These are phyloP conservation scores for Alternaria sp. DNA, from an alignment of 2,329 filamentous ascomycete species.

Conservation along the genomic window DNA sequence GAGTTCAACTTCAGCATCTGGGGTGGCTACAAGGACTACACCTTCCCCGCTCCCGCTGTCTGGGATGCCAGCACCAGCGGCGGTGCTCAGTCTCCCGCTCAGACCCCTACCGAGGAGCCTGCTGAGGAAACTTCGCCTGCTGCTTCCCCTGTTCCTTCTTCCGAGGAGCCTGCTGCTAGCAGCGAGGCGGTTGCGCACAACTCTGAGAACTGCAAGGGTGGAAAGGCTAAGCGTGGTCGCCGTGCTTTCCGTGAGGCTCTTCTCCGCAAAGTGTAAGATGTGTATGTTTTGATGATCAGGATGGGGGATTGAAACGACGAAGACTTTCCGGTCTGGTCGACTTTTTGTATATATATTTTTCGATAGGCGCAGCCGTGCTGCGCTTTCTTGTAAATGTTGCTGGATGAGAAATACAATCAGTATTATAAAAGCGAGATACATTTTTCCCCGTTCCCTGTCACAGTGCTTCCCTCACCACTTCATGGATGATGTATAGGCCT, in stretches of 20 bases:
- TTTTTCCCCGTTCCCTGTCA: no score
- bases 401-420: not conserved
- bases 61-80: slow-evolving; percentile 16
- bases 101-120: not conserved
- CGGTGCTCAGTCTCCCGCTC: not conserved
- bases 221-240: slow-evolving; percentile 5
- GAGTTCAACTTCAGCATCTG: slow-evolving; percentile 26
- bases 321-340: not conserved
- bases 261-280: not conserved
- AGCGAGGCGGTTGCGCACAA: not conserved
- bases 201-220: slow-evolving; percentile 1
- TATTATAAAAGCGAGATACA: not conserved
- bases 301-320: not conserved
- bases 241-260: slow-evolving; percentile 9
- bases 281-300: not conserved
- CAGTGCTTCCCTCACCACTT: no score
- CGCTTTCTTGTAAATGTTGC: slow-evolving; percentile 2
- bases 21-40: slow-evolving; percentile 28
- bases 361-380: not conserved
- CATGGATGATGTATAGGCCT: no score
- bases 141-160: not conserved
- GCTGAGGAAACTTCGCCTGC: not conserved
- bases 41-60: slow-evolving; percentile 25
- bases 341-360: not conserved
- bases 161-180: not conserved